A percentile compares a stretch with the other conserved stretches of the same genome.
Conservation (phyloP, 495 filamentous ascomycete species). For the Penicillium crystallinum region DNA sequence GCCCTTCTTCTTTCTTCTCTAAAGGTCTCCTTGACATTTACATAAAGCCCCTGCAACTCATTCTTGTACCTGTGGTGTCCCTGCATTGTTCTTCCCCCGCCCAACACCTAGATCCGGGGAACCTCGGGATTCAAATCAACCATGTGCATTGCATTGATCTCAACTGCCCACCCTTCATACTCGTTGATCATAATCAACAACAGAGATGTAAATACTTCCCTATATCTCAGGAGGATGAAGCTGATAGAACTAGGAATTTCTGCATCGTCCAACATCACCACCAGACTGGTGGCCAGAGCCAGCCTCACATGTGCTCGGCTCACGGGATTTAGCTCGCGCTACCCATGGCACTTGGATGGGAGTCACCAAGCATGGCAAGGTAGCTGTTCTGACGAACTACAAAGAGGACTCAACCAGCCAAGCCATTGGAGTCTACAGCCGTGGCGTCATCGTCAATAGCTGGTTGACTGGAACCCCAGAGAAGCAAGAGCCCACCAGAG, state of each 20-base stretch:
- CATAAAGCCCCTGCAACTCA: neutral
- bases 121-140: slow-evolving; percentile 5
- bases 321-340: slow-evolving; percentile 60
- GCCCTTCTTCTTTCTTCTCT: neutral
- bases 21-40: neutral
- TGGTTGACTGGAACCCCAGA: slow-evolving; percentile 57
- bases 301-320: slow-evolving; percentile 56
- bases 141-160: slow-evolving; percentile 92
- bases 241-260: slow-evolving; percentile 60
- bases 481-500: slow-evolving; percentile 38
- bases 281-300: slow-evolving; percentile 78
- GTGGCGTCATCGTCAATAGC: slow-evolving; percentile 81
- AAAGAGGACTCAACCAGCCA: slow-evolving; percentile 56
- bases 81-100: neutral
- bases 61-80: neutral
- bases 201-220: slow-evolving; percentile 61
- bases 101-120: neutral
- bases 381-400: slow-evolving; percentile 94
- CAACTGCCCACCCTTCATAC: slow-evolving; percentile 87
- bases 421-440: slow-evolving; percentile 58
- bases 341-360: slow-evolving; percentile 90
- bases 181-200: slow-evolving; percentile 88
- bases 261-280: slow-evolving; percentile 77
- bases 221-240: neutral
- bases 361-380: slow-evolving; percentile 73